Base-by-base conservation (phyloP, 108 stramenopile genomes). In the Pseudonitzschia multiseries region DNA sequence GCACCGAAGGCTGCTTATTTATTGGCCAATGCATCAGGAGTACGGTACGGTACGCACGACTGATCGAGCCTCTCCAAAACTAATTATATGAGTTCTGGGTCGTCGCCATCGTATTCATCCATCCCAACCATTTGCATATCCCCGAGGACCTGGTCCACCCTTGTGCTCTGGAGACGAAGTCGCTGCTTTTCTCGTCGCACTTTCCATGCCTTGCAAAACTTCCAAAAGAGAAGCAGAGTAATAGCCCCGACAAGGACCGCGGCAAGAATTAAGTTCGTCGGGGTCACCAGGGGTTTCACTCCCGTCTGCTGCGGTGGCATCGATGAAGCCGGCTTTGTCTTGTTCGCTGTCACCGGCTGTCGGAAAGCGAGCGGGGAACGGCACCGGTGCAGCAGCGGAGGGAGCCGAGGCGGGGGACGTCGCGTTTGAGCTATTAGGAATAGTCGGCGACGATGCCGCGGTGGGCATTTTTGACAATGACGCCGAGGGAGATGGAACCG, bases 101-200 rank as follows among this genome's bases (percentile, higher is more conserved):
- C 79, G 59, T 79, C 79, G 29, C 73, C 73, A 28, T 79, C 73
- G 57, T 79, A 79, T 14, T 62, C 61, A 33, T 62, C 79, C 78
- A 79, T 79, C 71, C 28, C 40, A 52, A 65, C 73, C 74, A 44
- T 42, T 32, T 79, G 79, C 79, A 79, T 79, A 74, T 79, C 79
- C 43, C 79, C 79, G 33, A 79, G 44, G 21, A 79, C 79, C 8
- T 68, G 61, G 69, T 79, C 79, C 21, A 72, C 79, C 52, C 79
- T 57, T 61, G 65, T 52, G 67, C 69, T 79, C 52, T 73, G 72
- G 10, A 74, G 44, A 41, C 72, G 79, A 26, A 79, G 44, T 60
- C 61, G 53, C 10, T 79, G 61, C 63, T 72, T 64, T 74, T 79
- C 73, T 40, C 73, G 62, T 74, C 79, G 28, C n/a, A 65, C 13